A percentile compares a stretch with the other conserved stretches of the same genome.
Conservation (phyloP, 257 asterid genomes). For the Jacaranda mimosifolia region DNA sequence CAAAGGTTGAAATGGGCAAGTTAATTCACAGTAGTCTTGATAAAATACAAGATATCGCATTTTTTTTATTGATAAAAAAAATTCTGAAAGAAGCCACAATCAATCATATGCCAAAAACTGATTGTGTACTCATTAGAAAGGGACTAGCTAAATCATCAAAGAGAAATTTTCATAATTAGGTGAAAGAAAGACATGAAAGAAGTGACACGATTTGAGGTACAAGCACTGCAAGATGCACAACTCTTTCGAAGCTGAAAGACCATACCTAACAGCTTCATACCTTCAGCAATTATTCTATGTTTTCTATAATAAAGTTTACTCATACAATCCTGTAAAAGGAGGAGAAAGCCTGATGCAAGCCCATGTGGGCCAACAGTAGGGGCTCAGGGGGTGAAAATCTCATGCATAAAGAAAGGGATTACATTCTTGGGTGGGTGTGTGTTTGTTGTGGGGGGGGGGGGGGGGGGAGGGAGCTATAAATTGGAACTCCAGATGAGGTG, state of each 20-base stretch:
- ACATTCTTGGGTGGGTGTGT: too few species aligned
- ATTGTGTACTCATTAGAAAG: not conserved
- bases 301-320: not conserved
- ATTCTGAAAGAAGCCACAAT: not conserved
- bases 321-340: not conserved
- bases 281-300: not conserved
- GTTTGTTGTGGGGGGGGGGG: too few species aligned
- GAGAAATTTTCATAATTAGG: not conserved
- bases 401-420: not conserved
- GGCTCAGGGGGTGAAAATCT: not conserved
- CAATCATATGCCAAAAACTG: not conserved
- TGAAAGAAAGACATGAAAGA: not conserved
- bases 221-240: not conserved
- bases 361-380: not conserved
- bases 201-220: not conserved
- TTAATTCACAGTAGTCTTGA: not conserved
- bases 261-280: not conserved
- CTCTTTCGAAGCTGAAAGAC: not conserved
- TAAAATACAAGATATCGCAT: not conserved
- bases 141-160: not conserved
- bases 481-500: not conserved
- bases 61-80: not conserved
- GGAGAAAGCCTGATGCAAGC: not conserved
- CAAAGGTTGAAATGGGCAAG: not conserved
- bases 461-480: not conserved